Evolutionary conservation across 306 rosid genomes (phyloP).

Genomic region (Luffa aegyptiaca): DNA sequence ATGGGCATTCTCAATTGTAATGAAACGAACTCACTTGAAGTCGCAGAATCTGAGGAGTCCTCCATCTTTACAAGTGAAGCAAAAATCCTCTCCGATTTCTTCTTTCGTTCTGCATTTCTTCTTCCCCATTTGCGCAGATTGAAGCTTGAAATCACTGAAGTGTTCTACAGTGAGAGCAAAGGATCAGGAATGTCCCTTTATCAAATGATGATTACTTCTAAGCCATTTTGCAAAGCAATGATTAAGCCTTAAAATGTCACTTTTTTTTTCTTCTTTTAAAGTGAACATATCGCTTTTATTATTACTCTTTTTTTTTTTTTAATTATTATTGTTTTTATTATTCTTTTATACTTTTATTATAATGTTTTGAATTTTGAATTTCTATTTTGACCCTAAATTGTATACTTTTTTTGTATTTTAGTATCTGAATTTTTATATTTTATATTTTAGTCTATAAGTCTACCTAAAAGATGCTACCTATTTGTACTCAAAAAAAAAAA

Average conservation of each 20-base stretch:
- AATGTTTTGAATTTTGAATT: too few species aligned
- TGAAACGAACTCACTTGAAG: slow-evolving; percentile 24
- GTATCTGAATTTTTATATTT: too few species aligned
- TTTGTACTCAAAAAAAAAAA: too few species aligned
- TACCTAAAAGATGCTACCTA: too few species aligned
- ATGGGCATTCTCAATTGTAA: not conserved
- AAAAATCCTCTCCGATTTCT: slow-evolving; percentile 40
- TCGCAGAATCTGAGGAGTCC: slow-evolving; percentile 43
- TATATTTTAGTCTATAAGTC: too few species aligned
- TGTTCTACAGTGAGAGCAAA: not conserved
- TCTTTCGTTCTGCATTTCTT: slow-evolving; percentile 24
- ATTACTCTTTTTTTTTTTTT: too few species aligned
- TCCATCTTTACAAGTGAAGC: slow-evolving; percentile 62
- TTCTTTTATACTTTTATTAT: too few species aligned
- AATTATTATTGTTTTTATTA: too few species aligned
- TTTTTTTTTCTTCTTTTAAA: too few species aligned
- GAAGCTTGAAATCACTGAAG: not conserved
- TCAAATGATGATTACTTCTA: not conserved
- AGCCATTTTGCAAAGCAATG: not conserved
- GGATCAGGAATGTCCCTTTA: not conserved
- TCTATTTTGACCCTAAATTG: too few species aligned
- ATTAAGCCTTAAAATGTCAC: not conserved
- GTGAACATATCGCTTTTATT: too few species aligned
- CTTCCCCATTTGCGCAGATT: not conserved
- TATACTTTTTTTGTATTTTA: not conserved